phyloP scores from a whole-genome alignment of 2,329 filamentous ascomycete genomes.

The Chrysosporium queenslandicum region DNA sequence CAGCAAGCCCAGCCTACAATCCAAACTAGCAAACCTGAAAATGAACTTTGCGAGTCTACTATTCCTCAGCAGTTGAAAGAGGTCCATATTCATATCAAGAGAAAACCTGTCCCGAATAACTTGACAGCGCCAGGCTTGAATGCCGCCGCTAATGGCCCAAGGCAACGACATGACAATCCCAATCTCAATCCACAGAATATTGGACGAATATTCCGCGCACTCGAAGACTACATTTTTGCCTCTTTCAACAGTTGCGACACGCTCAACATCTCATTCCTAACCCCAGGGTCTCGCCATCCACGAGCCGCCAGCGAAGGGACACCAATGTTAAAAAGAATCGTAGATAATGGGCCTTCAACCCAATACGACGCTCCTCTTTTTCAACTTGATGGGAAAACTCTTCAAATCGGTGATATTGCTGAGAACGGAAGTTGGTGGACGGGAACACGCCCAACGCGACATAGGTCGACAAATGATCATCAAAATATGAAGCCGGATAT shows the following conservation, averaged over 20 bases:
- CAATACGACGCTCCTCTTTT: slow-evolving; percentile 35
- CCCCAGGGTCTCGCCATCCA: slow-evolving; percentile 35
- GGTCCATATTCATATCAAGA: neutral
- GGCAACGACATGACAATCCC: neutral
- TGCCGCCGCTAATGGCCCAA: neutral
- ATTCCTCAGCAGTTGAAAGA: neutral
- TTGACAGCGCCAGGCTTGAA: neutral
- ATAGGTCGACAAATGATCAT: slow-evolving; percentile 23
- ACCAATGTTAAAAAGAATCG: slow-evolving; percentile 21
- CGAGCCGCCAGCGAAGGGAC: slow-evolving; percentile 39
- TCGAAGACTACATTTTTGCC: slow-evolving; percentile 66
- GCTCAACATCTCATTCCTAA: slow-evolving; percentile 67
- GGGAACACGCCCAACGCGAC: slow-evolving; percentile 43
- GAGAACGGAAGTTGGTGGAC: slow-evolving; percentile 81
- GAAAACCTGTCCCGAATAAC: slow-evolving; percentile 1
- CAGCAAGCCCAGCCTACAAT: neutral
- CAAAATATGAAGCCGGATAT: slow-evolving; percentile 26
- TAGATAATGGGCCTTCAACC: neutral
- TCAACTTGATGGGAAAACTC: slow-evolving; percentile 63
- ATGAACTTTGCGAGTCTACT: neutral
- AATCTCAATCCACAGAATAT: slow-evolving; percentile 14
- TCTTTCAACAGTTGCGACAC: slow-evolving; percentile 60
- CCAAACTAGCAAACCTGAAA: neutral
- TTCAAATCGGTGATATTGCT: slow-evolving; percentile 63
- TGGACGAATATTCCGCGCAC: slow-evolving; percentile 53